These are phyloP conservation scores for Colletotrichum sp. DNA, from an alignment of 2,329 filamentous ascomycete species.

Conservation along the genomic window DNA sequence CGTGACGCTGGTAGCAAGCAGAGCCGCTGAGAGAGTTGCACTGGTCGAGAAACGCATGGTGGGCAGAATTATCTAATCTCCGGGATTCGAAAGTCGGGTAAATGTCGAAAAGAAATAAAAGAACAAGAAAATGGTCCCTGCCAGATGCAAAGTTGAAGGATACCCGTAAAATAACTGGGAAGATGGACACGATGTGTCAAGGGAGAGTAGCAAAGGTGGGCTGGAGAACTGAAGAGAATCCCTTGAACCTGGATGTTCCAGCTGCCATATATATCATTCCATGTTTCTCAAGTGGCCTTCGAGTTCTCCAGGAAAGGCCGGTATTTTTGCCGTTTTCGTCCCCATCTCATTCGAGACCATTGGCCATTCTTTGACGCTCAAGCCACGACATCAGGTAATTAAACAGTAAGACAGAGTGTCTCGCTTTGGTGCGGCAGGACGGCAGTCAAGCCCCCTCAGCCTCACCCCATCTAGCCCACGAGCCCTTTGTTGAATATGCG, in stretches of 20 bases:
- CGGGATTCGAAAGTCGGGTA: not conserved
- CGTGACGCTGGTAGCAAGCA: not conserved
- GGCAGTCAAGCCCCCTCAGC: not conserved
- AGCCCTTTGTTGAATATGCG: not conserved
- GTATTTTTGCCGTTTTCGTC: not conserved
- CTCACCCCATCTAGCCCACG: not conserved
- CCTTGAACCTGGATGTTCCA: not conserved
- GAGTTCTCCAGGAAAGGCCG: not conserved
- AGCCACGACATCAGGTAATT: conserved; percentile 1
- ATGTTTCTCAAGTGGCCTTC: not conserved
- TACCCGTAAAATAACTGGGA: not conserved
- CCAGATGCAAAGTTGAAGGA: not conserved
- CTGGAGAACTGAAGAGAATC: not conserved
- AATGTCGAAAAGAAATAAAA: not conserved
- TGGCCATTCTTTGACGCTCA: not conserved
- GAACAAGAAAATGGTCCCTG: not conserved
- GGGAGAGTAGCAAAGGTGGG: not conserved
- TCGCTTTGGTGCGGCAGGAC: not conserved
- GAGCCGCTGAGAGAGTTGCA: not conserved
- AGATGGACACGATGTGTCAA: not conserved
- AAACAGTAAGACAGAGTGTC: not conserved
- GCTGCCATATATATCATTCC: not conserved
- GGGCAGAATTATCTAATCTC: not conserved
- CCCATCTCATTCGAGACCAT: not conserved
- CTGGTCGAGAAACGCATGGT: not conserved